Base-by-base conservation (phyloP, 306 rosid genomes). In the Quercus ilex region DNA sequence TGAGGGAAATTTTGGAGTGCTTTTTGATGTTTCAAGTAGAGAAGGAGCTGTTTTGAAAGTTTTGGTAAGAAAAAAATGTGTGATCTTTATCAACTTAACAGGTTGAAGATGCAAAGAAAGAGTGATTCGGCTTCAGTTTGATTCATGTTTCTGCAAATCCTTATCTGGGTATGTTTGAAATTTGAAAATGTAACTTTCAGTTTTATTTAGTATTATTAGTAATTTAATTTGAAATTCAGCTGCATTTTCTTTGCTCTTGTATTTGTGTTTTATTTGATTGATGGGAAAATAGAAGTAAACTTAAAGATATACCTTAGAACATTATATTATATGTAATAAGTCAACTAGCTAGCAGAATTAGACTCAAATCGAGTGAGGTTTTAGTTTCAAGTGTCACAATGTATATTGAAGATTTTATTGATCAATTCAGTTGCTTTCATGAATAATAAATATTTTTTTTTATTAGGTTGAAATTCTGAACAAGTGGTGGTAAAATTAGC, bases 101-200 rank as follows among this genome's bases (percentile, higher is more conserved):
- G 6, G 51, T 33, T 35, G 46, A 67, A 67, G 52, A 19, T 56
- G 49, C 35, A 30, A 3, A 25, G 46, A 52, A 57, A 77, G 78
- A 31, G 73, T 55, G 46, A 58, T 79, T 71, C 71, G 71, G 86
- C 74, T 78, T 74, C 79, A 43, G 6, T 77, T 78, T 76, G 72
- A 77, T 82, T 80, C 80, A 59, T 74, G 5, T 77, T 73, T 80
- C 64, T 31, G 72, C 73, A 76, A 78, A 78, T 78, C 58, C 69
- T 41, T 51, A 69, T 46, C 69, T 76, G 86, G 85, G 83, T 81
- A 76, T 69, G 82, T 63, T 20, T 56, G n/a, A 71, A 74, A 62
- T 77, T 23, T n/a, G 43, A 53, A 72, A 43, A 49, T 65, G 51
- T 28, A 49, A 71, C 3, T 4, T 46, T 35, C 51, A 17, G 46